A percentile compares a stretch with the other conserved stretches of the same genome.
phyloP scores from a whole-genome alignment of 2,329 filamentous ascomycete species.

The Thelonectria olida region DNA sequence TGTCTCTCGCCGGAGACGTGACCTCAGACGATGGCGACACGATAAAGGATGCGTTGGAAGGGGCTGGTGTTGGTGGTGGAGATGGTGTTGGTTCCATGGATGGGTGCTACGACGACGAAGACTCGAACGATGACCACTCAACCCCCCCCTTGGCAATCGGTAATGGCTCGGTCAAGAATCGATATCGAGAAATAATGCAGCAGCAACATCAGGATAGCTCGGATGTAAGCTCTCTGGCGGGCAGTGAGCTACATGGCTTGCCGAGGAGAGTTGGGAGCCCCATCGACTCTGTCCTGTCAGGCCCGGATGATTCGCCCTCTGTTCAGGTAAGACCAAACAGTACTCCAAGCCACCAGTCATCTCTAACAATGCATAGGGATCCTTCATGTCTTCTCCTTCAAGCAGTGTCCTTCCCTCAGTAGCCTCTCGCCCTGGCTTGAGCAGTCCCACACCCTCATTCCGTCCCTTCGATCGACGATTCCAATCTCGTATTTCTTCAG shows the following conservation, averaged over 20 bases:
- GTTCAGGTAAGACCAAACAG: slow-evolving; percentile 68
- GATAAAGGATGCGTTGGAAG: slow-evolving; percentile 35
- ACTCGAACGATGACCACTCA: slow-evolving; percentile 26
- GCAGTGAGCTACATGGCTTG: slow-evolving; percentile 55
- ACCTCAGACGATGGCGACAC: slow-evolving; percentile 55
- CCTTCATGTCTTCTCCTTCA: slow-evolving; percentile 71
- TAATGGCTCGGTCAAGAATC: slow-evolving; percentile 46
- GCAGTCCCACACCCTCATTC: slow-evolving; percentile 82
- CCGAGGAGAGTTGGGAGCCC: slow-evolving; percentile 71
- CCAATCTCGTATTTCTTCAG: slow-evolving; percentile 79
- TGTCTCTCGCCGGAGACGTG: slow-evolving; percentile 51
- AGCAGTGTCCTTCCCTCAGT: slow-evolving; percentile 78
- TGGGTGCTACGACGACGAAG: slow-evolving; percentile 22
- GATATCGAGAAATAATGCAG: slow-evolving; percentile 56
- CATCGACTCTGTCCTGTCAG: slow-evolving; percentile 73
- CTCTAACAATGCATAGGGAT: slow-evolving; percentile 60
- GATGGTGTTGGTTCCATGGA: slow-evolving; percentile 23
- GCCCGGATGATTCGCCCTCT: slow-evolving; percentile 86
- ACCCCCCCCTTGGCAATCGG: slow-evolving; percentile 33
- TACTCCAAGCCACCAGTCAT: neutral
- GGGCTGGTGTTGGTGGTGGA: slow-evolving; percentile 30
- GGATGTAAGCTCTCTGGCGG: slow-evolving; percentile 63
- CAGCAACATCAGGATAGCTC: slow-evolving; percentile 56
- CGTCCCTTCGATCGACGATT: slow-evolving; percentile 95
- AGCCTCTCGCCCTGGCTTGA: slow-evolving; percentile 70